phyloP scores from a whole-genome alignment of 169 alveolate species.

The Plasmodium cynomolgi region DNA sequence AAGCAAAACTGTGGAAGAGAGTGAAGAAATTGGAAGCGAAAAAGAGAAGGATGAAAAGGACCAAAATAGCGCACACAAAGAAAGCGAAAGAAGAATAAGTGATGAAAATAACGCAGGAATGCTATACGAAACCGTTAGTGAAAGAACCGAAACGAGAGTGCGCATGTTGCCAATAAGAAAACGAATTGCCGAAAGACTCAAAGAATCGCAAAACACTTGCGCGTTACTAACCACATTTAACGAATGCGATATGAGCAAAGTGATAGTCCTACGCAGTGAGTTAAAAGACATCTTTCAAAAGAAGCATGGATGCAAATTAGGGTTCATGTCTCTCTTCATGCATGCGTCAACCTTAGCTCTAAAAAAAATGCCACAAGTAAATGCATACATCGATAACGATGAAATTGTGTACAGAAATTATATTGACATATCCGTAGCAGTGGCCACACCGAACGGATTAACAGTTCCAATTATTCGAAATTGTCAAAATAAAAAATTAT shows the following conservation, averaged over 20 bases:
- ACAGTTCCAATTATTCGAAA: constrained; percentile 96
- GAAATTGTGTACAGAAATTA: constrained; percentile 93
- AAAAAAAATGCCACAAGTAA: constrained; percentile 87
- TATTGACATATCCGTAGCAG: constrained; percentile 96
- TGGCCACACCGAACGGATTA: constrained; percentile 96
- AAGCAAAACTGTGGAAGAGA: not conserved
- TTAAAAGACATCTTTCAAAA: constrained; percentile 84
- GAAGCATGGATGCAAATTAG: constrained; percentile 81
- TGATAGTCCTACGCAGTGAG: constrained; percentile 84
- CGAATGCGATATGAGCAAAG: constrained; percentile 91
- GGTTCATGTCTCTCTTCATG: constrained; percentile 89
- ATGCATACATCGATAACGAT: constrained; percentile 87
- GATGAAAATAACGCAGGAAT: constrained; percentile 58
- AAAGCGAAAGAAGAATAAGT: constrained; percentile 15
- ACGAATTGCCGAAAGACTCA: constrained; percentile 93
- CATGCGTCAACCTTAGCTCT: constrained; percentile 87
- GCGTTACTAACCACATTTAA: constrained; percentile 95
- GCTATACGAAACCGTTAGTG: constrained; percentile 76
- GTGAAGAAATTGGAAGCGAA: constrained; percentile 10
- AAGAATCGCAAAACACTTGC: constrained; percentile 93
- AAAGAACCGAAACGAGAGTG: constrained; percentile 83
- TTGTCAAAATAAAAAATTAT: constrained; percentile 90
- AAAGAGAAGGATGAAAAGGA: constrained; percentile 8
- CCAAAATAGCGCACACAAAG: constrained; percentile 22
- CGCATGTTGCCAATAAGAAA: constrained; percentile 93